A percentile compares a stretch with the other conserved stretches of the same genome.
Evolutionary conservation across 345 rosid genomes (phyloP).

Genomic region (Euphorbia tirucalli): DNA sequence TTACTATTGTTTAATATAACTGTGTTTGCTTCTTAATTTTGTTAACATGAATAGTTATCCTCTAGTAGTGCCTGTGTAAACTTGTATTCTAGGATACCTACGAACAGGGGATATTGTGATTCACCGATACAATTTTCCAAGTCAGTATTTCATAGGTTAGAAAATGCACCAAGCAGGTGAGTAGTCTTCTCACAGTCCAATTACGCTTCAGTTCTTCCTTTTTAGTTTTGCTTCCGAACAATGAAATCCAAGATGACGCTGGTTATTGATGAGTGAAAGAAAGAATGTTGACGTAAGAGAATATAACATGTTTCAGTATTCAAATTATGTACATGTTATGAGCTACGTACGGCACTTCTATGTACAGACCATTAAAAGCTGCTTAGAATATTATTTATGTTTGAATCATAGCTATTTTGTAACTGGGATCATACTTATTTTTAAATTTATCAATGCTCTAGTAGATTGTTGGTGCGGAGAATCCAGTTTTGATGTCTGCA

Average conservation of each 20-base stretch:
- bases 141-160: background rate
- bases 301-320: background rate
- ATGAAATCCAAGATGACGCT: background rate
- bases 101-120: background rate
- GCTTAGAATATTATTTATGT: background rate
- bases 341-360: background rate
- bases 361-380: background rate
- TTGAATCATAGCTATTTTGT: background rate
- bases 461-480: constrained; percentile 96
- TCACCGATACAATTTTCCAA: background rate
- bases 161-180: background rate
- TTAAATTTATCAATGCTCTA: constrained; percentile 26
- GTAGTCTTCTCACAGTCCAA: background rate
- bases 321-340: background rate
- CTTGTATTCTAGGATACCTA: background rate
- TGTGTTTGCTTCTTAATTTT: background rate
- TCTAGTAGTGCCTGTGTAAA: background rate
- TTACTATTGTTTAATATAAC: background rate
- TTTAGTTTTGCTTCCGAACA: background rate
- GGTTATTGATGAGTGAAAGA: background rate
- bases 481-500: constrained; percentile 89
- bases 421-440: background rate
- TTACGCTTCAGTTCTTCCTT: background rate
- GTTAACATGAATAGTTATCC: background rate
- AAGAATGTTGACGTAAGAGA: background rate